phyloP scores from a whole-genome alignment of 306 rosid genomes.

The Canavalia gladiata region DNA sequence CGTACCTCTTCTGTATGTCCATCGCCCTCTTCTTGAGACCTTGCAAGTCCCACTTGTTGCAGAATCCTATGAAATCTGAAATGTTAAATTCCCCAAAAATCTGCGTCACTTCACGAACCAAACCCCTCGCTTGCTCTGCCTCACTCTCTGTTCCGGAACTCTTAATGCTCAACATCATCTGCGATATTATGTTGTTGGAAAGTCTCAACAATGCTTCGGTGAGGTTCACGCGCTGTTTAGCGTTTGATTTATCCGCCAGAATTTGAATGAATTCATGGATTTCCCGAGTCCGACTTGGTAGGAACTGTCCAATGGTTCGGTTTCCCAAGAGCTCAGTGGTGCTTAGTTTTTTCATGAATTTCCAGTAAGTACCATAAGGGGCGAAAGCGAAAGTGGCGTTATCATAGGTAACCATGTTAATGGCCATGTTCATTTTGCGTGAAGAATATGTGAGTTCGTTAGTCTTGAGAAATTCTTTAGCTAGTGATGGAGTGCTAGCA shows the following conservation, averaged over 20 bases:
- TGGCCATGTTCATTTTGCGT: constrained; percentile 39
- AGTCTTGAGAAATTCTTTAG: constrained; percentile 57
- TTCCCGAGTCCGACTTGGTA: constrained; percentile 41
- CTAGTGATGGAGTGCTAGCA: constrained; percentile 47
- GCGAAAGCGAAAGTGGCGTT: constrained; percentile 60
- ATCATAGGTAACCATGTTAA: constrained; percentile 49
- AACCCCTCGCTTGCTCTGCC: constrained; percentile 42
- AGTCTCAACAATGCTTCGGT: constrained; percentile 48
- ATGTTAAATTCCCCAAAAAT: constrained; percentile 28
- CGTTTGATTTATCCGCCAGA: constrained; percentile 28
- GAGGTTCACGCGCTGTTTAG: constrained; percentile 47
- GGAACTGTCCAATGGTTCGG: constrained; percentile 40
- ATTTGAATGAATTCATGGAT: constrained; percentile 21
- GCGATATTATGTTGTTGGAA: constrained; percentile 53
- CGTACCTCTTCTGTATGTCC: constrained; percentile 52
- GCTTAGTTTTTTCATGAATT: constrained; percentile 56
- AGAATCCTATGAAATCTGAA: constrained; percentile 28
- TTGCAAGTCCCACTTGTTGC: constrained; percentile 46
- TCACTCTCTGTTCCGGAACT: constrained; percentile 39
- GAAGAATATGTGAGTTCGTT: constrained; percentile 50
- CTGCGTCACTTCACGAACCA: constrained; percentile 49
- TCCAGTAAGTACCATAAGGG: constrained; percentile 58
- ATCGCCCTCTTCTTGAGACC: constrained; percentile 55
- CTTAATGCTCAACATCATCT: constrained; percentile 61
- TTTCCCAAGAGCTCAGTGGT: constrained; percentile 52